Base-by-base conservation (phyloP, 2,329 filamentous ascomycete species). In the Venturia effusa region DNA sequence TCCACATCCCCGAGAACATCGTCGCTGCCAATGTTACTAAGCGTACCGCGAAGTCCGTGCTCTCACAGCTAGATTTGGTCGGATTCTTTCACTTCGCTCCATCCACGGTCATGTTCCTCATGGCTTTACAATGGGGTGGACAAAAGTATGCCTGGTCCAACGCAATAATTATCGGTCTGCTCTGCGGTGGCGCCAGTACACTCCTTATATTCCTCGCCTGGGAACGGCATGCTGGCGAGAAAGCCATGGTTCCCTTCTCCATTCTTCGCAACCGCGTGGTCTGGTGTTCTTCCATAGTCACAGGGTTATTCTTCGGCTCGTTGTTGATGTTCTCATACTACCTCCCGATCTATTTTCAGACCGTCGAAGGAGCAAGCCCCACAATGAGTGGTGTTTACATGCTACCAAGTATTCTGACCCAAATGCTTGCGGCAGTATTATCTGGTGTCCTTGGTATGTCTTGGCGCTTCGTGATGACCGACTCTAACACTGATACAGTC, bases 301-400 rank as follows among this genome's bases (percentile, higher is more conserved):
- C 19, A 30, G 48, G 34, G 17, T 74, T 63, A 66, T 76, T 34
- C 73, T 74, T 73, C 73, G 73, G 73, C 15, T 68, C 74, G 17
- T 68, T 70, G 11, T 24, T 77, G 61, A 73, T 74, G 67, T 67
- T 74, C 34, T 69, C 75, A 61, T 76, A 74, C 32, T 48, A 64
- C 37, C 79, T 95, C 5, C 73, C 37, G 37, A 71, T 74, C 62
- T 76, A 75, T 65, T 79, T 79, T 70, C 78, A 80, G 68, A 74
- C 75, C 43, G 74, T 75, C 63, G 76, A 77, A 67, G 70, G 72
- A 24, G 74, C 73, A 3, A 71, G 71, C 1, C 74, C 78, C 17
- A 71, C 74, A 41, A 67, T 70, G 17, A 73, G 72, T 34, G 75
- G 73, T 11, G 68, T 71, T 62, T 65, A 71, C 67, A 68, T 70